Evolutionary conservation across 2,329 filamentous ascomycete species (phyloP).

Genomic region (Alternaria hordeiaustralica): DNA sequence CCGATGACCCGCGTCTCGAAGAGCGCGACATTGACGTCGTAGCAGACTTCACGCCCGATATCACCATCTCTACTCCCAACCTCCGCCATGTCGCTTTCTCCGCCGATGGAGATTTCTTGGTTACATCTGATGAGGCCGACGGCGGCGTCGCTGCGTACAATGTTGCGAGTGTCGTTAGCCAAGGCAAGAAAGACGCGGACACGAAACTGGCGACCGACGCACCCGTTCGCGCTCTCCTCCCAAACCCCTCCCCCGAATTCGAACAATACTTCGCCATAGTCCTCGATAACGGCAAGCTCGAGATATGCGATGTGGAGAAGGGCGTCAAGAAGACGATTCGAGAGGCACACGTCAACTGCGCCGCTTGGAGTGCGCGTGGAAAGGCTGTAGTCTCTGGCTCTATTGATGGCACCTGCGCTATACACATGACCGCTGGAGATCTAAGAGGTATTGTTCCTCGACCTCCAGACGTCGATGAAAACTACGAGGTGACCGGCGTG

Average conservation of each 20-base stretch:
- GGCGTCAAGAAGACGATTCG: slow-evolving; percentile 63
- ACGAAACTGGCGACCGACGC: slow-evolving; percentile 80
- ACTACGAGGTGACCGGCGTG: slow-evolving; percentile 74
- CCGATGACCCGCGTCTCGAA: slow-evolving; percentile 10
- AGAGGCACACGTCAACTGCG: slow-evolving; percentile 78
- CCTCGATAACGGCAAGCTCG: slow-evolving; percentile 78
- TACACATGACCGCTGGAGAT: slow-evolving; percentile 83
- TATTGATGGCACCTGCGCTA: slow-evolving; percentile 77
- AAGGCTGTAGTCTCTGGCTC: slow-evolving; percentile 92
- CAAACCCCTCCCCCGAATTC: slow-evolving; percentile 79
- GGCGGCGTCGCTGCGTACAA: slow-evolving; percentile 81
- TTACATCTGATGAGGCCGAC: slow-evolving; percentile 80
- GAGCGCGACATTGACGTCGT: slow-evolving; percentile 66
- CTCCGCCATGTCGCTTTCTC: slow-evolving; percentile 91
- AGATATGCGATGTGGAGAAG: slow-evolving; percentile 78
- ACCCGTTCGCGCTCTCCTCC: slow-evolving; percentile 73
- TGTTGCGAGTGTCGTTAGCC: slow-evolving; percentile 70
- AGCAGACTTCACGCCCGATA: slow-evolving; percentile 74
- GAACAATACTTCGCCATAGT: slow-evolving; percentile 81
- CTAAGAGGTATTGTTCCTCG: slow-evolving; percentile 80
- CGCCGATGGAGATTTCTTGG: slow-evolving; percentile 82
- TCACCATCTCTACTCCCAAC: slow-evolving; percentile 74
- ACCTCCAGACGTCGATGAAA: slow-evolving; percentile 69
- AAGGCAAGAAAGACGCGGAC: slow-evolving; percentile 67
- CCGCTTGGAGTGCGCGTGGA: slow-evolving; percentile 90